These are phyloP conservation scores for Diddensiella caesifluorescens DNA, from an alignment of 805 yeast genomes.

Conservation along the genomic window DNA sequence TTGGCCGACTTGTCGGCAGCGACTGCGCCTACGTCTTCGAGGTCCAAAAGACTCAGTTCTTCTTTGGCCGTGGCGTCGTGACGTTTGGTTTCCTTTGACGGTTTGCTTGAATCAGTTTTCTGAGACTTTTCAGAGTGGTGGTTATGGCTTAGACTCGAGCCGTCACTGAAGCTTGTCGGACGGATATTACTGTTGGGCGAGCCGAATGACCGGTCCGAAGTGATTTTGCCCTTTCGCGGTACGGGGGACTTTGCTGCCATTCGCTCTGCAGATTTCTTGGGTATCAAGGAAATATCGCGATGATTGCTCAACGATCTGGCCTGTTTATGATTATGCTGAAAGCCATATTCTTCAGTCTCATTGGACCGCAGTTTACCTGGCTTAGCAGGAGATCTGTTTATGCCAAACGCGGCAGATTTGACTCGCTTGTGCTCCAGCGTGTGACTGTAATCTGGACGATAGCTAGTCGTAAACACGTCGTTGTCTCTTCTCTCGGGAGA, in stretches of 20 bases:
- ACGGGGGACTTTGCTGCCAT: too few relatives aligned
- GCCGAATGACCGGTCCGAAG: neutral
- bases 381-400: too few relatives aligned
- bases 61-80: neutral
- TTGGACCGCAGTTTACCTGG: too few relatives aligned
- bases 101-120: too few relatives aligned
- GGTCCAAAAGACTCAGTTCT: constrained; percentile 5
- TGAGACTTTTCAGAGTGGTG: too few relatives aligned
- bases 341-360: too few relatives aligned
- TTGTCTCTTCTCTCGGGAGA: neutral
- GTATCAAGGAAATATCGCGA: neutral
- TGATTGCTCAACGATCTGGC: neutral
- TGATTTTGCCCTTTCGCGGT: neutral
- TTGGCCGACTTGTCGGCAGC: too few relatives aligned
- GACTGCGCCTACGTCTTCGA: too few relatives aligned
- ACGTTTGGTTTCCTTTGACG: too few relatives aligned
- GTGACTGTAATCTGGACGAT: neutral
- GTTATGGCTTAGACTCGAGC: too few relatives aligned
- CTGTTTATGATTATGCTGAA: neutral
- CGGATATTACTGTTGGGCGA: neutral
- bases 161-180: too few relatives aligned
- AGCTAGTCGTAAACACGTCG: neutral
- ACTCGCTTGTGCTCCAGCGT: neutral
- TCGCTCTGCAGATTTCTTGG: neutral
- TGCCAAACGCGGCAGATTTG: constrained; percentile 3